A percentile compares a stretch with the other conserved stretches of the same genome.
Conservation (phyloP, 345 rosid genomes). For the Syzygium aqueum region DNA sequence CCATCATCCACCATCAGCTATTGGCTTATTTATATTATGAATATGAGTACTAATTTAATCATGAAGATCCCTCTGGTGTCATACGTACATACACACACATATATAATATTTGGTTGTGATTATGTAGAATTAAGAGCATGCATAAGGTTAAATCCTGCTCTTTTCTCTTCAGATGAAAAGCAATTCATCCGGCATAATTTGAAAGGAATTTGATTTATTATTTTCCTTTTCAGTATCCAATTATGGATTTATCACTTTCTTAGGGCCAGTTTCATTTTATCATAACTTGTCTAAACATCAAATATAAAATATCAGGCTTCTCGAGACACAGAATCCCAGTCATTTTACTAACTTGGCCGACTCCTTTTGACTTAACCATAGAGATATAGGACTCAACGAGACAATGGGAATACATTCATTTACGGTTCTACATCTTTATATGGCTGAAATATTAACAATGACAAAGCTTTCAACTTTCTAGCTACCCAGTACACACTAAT, state of each 20-base stretch:
- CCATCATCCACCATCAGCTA: background rate
- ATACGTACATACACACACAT: accelerated
- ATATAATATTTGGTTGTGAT: background rate
- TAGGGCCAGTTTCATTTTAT: background rate
- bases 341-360: accelerated
- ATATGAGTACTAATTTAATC: background rate
- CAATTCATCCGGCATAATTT: background rate
- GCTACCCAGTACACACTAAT: background rate
- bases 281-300: background rate
- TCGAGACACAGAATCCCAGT: background rate
- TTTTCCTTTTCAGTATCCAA: background rate
- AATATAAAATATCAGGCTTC: background rate
- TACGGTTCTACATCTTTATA: accelerated
- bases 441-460: accelerated
- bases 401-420: background rate
- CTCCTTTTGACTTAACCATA: background rate
- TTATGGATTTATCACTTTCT: background rate
- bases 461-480: background rate
- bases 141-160: background rate
- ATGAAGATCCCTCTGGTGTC: background rate
- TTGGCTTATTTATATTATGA: background rate
- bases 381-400: accelerated
- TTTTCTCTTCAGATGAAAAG: background rate
- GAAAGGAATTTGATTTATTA: background rate
- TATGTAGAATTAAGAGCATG: background rate